Evolutionary conservation across 2,329 filamentous ascomycete genomes (phyloP), one percentile per base, ranked within the genome.

Genomic region (Bretziella fagacearum): DNA sequence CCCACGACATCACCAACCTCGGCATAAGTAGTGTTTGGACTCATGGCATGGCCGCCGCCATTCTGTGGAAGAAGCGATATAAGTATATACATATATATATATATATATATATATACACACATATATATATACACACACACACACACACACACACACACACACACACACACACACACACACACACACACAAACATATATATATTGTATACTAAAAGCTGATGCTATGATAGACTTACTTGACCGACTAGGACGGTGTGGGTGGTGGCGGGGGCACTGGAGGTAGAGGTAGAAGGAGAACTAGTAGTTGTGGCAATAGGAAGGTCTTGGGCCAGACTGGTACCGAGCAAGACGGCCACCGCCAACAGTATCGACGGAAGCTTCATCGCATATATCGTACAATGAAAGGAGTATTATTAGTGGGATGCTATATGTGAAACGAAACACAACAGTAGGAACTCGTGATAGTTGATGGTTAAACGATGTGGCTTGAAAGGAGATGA

Each of bases 1-100:
- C 66, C 57, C 36, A 74, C 62, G 4, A 63, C 60, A 55, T 73
- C 69, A 4, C 71, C 70, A 23, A 68, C 55, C 2, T 57, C 51
- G n/a, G 61, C 60, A n/a, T 53, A 22, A 11, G 58, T 52, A 32
- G 55, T 53, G n/a, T 55, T 47, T 1, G 60, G 60, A 1, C 56
- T 56, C 46, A 63, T 49, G 11, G 32, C 60, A 33, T 58, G 57
- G 52, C 57, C 59, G 2, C 60, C 59, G 6, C n/a, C n/a, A n/a
- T 52, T 52, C 56, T 56, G 35, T n/a, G n/a, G n/a, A n/a, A n/a
- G 6, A 41, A 29, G 15, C 7, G 13, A 44, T 42, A 37, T 32
- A 8, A 30, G 32, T 17, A n/a, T n/a, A n/a, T n/a, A n/a, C n/a
- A n/a, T n/a, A n/a, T n/a, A n/a, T n/a, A n/a, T n/a, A n/a, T n/a